A percentile compares a stretch with the other conserved stretches of the same genome.
phyloP scores from a whole-genome alignment of 2,329 filamentous ascomycete species.

The Bertia moriformis region DNA sequence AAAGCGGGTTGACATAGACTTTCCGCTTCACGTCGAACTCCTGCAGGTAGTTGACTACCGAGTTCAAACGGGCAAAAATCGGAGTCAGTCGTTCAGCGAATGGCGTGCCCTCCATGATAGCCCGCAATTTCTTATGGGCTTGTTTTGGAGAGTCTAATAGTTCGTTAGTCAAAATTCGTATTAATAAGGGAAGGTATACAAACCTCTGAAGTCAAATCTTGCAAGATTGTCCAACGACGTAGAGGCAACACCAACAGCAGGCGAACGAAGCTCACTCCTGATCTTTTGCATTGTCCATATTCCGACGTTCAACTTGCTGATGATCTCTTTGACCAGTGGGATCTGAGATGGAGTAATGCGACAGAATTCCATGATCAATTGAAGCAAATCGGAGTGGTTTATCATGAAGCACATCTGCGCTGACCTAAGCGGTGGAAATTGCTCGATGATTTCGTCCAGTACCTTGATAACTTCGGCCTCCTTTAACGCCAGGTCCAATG shows the following conservation, averaged over 20 bases:
- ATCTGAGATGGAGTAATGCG: slow-evolving; percentile 58
- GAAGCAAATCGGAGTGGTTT: slow-evolving; percentile 74
- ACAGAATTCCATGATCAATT: slow-evolving; percentile 81
- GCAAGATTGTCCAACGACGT: slow-evolving; percentile 83
- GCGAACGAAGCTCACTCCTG: slow-evolving; percentile 66
- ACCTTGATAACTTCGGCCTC: slow-evolving; percentile 92
- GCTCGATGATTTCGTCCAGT: slow-evolving; percentile 72
- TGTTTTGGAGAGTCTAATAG: slow-evolving; percentile 37
- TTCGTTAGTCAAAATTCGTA: background rate
- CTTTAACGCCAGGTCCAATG: slow-evolving; percentile 69
- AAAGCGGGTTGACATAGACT: slow-evolving; percentile 71
- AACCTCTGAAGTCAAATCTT: slow-evolving; percentile 78
- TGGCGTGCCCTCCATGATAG: slow-evolving; percentile 45
- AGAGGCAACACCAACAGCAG: slow-evolving; percentile 66
- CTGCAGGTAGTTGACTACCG: slow-evolving; percentile 64
- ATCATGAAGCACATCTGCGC: slow-evolving; percentile 76
- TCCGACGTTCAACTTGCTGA: slow-evolving; percentile 77
- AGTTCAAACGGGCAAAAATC: slow-evolving; percentile 65
- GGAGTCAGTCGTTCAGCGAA: slow-evolving; percentile 61
- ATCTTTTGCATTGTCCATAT: slow-evolving; percentile 74
- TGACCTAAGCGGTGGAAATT: slow-evolving; percentile 61
- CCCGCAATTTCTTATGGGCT: slow-evolving; percentile 42
- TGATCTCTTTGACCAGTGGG: slow-evolving; percentile 60
- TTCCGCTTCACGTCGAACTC: slow-evolving; percentile 63
- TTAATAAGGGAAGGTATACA: slow-evolving; percentile 6